Percentiles rank a stretch among this genome's conserved stretches.
These are phyloP conservation scores for Odontarrhena argentea DNA, from an alignment of 345 rosid species.

Conservation along the genomic window DNA sequence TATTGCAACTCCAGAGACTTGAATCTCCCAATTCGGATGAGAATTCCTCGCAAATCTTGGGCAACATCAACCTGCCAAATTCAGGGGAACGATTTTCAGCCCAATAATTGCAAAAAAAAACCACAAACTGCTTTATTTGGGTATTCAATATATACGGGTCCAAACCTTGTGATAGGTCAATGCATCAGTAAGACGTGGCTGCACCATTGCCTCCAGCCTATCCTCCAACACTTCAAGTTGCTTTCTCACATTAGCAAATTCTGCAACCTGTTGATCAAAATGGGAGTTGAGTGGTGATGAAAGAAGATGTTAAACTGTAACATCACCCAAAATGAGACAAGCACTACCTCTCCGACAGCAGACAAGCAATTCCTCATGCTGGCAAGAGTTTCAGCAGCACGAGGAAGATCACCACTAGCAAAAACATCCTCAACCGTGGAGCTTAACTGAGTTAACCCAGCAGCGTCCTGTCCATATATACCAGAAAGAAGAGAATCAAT, in stretches of 20 bases:
- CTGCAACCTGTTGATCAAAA: constrained; percentile 71
- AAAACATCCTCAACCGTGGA: constrained; percentile 98
- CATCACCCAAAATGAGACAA: constrained; percentile 8
- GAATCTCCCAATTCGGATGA: constrained; percentile 93
- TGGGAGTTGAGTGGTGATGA: not conserved
- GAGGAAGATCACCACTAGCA: constrained; percentile 96
- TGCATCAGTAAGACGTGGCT: constrained; percentile 95
- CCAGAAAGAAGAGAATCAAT: constrained; percentile 1
- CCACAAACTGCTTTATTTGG: not conserved
- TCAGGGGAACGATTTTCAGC: constrained; percentile 20
- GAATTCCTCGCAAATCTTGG: constrained; percentile 92
- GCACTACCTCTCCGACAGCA: constrained; percentile 92
- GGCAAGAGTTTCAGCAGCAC: constrained; percentile 98
- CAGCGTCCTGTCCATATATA: constrained; percentile 72
- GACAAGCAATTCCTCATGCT: constrained; percentile 98
- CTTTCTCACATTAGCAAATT: constrained; percentile 93
- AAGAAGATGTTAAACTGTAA: not conserved
- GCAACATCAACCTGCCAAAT: constrained; percentile 77
- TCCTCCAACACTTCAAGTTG: constrained; percentile 96
- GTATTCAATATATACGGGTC: not conserved
- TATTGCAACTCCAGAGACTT: constrained; percentile 85
- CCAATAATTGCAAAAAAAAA: constrained; percentile 24
- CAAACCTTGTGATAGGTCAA: constrained; percentile 86
- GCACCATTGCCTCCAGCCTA: constrained; percentile 91
- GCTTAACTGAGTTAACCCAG: constrained; percentile 92